Conservation (phyloP, 495 filamentous ascomycete genomes). For the Neurospora sp. region DNA sequence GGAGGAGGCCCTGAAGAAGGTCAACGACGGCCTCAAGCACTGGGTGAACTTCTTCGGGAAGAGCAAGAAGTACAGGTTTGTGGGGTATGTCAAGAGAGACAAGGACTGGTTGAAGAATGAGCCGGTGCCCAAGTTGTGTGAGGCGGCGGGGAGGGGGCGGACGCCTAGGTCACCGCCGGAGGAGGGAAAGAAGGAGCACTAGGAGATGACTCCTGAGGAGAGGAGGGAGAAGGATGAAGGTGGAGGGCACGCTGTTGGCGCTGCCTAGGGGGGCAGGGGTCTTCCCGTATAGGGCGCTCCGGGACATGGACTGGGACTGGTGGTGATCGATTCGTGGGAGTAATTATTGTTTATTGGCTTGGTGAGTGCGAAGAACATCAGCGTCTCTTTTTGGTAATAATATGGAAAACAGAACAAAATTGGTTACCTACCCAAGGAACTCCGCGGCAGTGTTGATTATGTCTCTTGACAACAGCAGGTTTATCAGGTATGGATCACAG, state of each 20-base stretch:
- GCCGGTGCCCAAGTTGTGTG: constrained; percentile 32
- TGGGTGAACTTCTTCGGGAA: constrained; percentile 71
- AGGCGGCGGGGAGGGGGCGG: constrained; percentile 32
- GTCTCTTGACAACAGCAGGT: neutral
- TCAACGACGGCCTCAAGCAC: constrained; percentile 47
- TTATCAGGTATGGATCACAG: neutral
- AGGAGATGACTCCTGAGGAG: neutral
- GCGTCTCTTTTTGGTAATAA: neutral
- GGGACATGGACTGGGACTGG: neutral
- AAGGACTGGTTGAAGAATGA: constrained; percentile 38
- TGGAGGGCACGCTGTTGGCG: neutral
- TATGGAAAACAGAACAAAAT: neutral
- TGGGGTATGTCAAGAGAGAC: constrained; percentile 50
- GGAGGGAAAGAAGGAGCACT: constrained; percentile 7
- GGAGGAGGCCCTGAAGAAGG: constrained; percentile 41
- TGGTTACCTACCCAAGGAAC: neutral
- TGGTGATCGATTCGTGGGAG: neutral
- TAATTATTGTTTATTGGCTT: neutral
- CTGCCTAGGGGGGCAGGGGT: too few species aligned
- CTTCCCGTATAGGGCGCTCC: neutral
- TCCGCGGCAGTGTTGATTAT: neutral
- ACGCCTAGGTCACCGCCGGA: constrained; percentile 29
- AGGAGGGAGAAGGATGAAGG: neutral
- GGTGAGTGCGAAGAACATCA: neutral
- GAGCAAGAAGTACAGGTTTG: constrained; percentile 63